Base-by-base conservation (phyloP, 2,329 filamentous ascomycete species). In the Xylaria sp. region DNA sequence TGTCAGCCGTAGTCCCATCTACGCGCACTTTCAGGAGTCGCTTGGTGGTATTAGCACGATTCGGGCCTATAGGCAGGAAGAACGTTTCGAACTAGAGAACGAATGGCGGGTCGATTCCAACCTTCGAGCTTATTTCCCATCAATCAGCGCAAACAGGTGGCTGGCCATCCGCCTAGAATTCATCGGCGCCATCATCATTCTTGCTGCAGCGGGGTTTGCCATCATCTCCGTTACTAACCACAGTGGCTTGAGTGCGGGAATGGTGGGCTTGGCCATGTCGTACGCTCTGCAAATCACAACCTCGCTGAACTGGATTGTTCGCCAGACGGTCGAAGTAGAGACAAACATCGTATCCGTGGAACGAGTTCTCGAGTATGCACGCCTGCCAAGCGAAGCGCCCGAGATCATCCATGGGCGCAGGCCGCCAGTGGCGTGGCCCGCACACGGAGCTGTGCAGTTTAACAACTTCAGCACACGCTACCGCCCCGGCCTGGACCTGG, bases 311-410 rank as follows among this genome's bases (percentile, higher is more conserved):
- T 99, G 94, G 94, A 97, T 99, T 68, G 94, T 99, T 47, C 87
- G 95, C 54, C 94, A 99, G 75, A 97, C 92, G 0, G 94, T 99
- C 29, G 95, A 99, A 74, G 94, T 99, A n/a, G 95, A 99, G 79
- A 97, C 93, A n/a, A 99, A 99, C 74, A 99, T 99, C 68, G 93
- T 99, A 42, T 96, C 93, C 8, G 94, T 99, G 37, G 94, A 99
- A 80, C 89, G 94, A 68, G 92, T 99, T 44, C 86, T 99, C 45
- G 95, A 99, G 74, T 99, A 99, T 75, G 91, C 93, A 53, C 83
- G 84, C 46, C 82, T 99, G 59, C 92, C 93, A 21, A 94, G 89
- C 72, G 94, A 99, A 76, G 93, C 94, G 46, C 91, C 92, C 7
- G 94, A 99, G 71, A 91, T 97, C 62, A 89, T 97, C 65, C 89